phyloP scores from a whole-genome alignment of 1,139 yeast species.

The Candida pseudoviswanathii region DNA sequence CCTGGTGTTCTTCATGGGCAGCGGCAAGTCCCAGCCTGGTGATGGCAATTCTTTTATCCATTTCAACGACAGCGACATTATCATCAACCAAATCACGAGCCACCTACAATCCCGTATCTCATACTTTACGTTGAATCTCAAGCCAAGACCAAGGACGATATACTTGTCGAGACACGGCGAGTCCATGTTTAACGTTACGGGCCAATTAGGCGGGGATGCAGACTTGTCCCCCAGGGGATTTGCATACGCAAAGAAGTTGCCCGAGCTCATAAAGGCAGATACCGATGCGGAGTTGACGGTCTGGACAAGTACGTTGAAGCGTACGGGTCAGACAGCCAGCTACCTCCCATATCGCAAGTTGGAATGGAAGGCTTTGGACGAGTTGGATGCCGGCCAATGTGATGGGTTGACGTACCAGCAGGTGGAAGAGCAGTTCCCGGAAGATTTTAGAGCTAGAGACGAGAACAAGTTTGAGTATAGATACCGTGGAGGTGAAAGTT shows the following conservation, averaged over 20 bases:
- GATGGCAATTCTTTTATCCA: conserved; percentile 2
- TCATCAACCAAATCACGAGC: conserved; percentile 83
- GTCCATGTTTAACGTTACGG: conserved; percentile 86
- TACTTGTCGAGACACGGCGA: conserved; percentile 97
- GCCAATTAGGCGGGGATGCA: conserved; percentile 96
- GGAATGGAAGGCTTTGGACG: conserved; percentile 97
- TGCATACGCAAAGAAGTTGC: conserved; percentile 80
- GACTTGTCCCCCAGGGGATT: conserved; percentile 83
- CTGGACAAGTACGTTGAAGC: conserved; percentile 91
- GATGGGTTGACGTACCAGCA: conserved; percentile 93
- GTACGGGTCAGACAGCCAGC: conserved; percentile 94
- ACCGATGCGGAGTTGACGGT: conserved; percentile 68
- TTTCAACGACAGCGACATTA: conserved; percentile 44
- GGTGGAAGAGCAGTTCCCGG: conserved; percentile 67
- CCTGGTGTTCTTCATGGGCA: conserved; percentile 82
- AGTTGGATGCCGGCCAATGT: conserved; percentile 96
- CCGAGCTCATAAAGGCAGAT: conserved; percentile 38
- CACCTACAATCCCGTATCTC: conserved; percentile 92
- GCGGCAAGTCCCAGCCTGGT: conserved; percentile 70
- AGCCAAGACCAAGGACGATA: conserved; percentile 86
- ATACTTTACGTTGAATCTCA: conserved; percentile 93
- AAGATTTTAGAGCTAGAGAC: conserved; percentile 93
- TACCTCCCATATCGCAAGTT: conserved; percentile 73
- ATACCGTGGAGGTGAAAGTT: conserved; percentile 96
- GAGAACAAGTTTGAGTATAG: conserved; percentile 94